Percentiles rank a stretch among this genome's conserved stretches.
Evolutionary conservation across 805 yeast genomes (phyloP).

Genomic region (Ogataea thermomethanolica): DNA sequence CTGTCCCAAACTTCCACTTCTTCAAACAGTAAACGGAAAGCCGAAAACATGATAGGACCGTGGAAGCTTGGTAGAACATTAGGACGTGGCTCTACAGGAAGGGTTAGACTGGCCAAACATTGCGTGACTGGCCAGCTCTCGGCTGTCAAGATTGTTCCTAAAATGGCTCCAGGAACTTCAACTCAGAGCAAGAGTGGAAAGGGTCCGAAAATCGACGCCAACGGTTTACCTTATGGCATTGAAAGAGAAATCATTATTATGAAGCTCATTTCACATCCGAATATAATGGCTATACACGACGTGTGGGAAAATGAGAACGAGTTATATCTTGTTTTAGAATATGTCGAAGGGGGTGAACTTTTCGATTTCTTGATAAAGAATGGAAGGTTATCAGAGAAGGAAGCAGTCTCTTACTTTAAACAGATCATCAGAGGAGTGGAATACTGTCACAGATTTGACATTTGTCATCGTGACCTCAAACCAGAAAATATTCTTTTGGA

Average conservation of each 20-base stretch:
- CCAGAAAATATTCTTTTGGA: conserved; percentile 77
- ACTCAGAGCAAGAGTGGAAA: conserved; percentile 27
- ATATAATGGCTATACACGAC: conserved; percentile 88
- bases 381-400: conserved; percentile 68
- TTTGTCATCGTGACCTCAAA: conserved; percentile 78
- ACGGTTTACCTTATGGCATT: conserved; percentile 86
- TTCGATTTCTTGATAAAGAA: conserved; percentile 69
- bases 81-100: conserved; percentile 81
- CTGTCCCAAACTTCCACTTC: conserved; percentile 40
- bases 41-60: conserved; percentile 60
- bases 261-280: conserved; percentile 92
- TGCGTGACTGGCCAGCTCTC: conserved; percentile 68
- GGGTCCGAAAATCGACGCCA: conserved; percentile 26
- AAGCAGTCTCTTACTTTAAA: conserved; percentile 72
- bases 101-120: conserved; percentile 74
- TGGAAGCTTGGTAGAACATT: conserved; percentile 78
- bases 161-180: conserved; percentile 34
- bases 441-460: conserved; percentile 76
- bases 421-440: conserved; percentile 77
- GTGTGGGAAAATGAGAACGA: conserved; percentile 98
- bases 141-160: conserved; percentile 80
- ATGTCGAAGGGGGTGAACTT: conserved; percentile 85
- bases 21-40: conserved; percentile 33
- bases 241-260: conserved; percentile 96
- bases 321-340: conserved; percentile 71